phyloP scores from a whole-genome alignment of 768 basidiomycete genomes.

The Paxillus rubicundulus region DNA sequence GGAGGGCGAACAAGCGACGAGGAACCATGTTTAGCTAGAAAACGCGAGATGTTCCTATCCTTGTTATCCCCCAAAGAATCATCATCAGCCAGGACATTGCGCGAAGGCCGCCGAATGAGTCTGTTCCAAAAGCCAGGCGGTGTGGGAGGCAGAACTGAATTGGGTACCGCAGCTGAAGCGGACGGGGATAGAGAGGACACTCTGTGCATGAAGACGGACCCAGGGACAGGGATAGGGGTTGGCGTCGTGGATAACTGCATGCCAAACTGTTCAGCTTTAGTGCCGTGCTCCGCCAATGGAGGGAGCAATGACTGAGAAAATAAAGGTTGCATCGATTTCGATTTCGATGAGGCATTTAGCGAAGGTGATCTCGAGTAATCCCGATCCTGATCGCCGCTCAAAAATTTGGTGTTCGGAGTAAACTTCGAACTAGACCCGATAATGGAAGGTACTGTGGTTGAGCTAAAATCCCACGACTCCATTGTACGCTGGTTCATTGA shows the following conservation, averaged over 20 bases:
- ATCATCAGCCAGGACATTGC: conserved; percentile 8
- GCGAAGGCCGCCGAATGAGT: conserved; percentile 18
- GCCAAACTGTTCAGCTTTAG: neutral
- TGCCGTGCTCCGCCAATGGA: neutral
- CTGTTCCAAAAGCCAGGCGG: conserved; percentile 25
- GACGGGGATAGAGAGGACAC: conserved; percentile 5
- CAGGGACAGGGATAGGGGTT: conserved; percentile 1
- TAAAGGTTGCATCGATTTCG: neutral
- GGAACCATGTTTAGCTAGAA: conserved; percentile 16
- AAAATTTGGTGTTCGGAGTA: conserved; percentile 1
- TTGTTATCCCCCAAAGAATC: conserved; percentile 11
- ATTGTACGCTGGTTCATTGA: conserved; percentile 46
- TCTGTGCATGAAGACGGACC: neutral
- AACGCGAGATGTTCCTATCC: conserved; percentile 19
- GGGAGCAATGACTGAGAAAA: neutral
- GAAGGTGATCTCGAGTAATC: conserved; percentile 3
- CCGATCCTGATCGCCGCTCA: conserved; percentile 5
- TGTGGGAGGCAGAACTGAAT: conserved; percentile 4
- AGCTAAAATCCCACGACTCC: conserved; percentile 80
- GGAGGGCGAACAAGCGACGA: conserved; percentile 5
- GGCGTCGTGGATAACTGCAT: neutral
- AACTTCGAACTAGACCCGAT: conserved; percentile 5
- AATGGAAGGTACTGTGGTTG: conserved; percentile 32
- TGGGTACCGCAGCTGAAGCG: neutral
- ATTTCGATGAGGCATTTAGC: neutral